A percentile compares a stretch with the other conserved stretches of the same genome.
These are phyloP conservation scores for Cadophora sp. DNA, from an alignment of 2,329 filamentous ascomycete species.

Conservation along the genomic window DNA sequence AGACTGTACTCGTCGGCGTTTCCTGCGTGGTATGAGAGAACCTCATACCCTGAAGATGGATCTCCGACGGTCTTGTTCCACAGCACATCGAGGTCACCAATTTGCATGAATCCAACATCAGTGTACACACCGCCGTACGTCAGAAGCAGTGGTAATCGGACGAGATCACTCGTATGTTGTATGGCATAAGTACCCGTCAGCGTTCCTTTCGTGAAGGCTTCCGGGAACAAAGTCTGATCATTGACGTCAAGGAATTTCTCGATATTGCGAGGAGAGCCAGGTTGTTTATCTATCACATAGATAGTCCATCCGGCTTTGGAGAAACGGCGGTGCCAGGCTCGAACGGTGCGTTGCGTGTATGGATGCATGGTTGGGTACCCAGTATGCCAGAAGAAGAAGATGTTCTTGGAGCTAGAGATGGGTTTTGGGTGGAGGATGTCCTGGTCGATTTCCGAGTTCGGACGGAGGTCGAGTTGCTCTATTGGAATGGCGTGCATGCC, in stretches of 20 bases:
- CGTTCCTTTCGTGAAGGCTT: constrained; percentile 56
- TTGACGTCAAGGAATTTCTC: constrained; percentile 55
- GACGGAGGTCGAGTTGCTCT: constrained; percentile 52
- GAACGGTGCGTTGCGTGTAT: constrained; percentile 59
- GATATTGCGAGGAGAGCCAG: constrained; percentile 55
- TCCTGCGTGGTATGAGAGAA: constrained; percentile 55
- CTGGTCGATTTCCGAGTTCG: constrained; percentile 54
- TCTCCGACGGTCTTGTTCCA: constrained; percentile 59
- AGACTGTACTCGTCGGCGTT: constrained; percentile 47
- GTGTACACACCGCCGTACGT: constrained; percentile 64
- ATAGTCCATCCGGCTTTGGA: constrained; percentile 58
- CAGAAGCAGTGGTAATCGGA: constrained; percentile 62
- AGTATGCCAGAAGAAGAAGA: constrained; percentile 65
- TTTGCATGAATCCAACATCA: constrained; percentile 62
- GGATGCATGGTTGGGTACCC: constrained; percentile 57
- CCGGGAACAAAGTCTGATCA: constrained; percentile 54
- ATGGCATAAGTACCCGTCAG: constrained; percentile 56
- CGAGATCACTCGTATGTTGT: constrained; percentile 64
- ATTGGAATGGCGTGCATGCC: constrained; percentile 52
- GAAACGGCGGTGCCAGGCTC: constrained; percentile 61
- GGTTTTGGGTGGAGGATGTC: constrained; percentile 50
- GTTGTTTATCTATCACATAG: constrained; percentile 56
- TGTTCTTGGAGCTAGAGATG: constrained; percentile 53
- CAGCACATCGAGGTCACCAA: constrained; percentile 61
- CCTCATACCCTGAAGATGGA: constrained; percentile 53